Evolutionary conservation across 73 alveolate species (phyloP), one percentile per base, ranked within the genome.

Genomic region (Paramecium caudatum): DNA sequence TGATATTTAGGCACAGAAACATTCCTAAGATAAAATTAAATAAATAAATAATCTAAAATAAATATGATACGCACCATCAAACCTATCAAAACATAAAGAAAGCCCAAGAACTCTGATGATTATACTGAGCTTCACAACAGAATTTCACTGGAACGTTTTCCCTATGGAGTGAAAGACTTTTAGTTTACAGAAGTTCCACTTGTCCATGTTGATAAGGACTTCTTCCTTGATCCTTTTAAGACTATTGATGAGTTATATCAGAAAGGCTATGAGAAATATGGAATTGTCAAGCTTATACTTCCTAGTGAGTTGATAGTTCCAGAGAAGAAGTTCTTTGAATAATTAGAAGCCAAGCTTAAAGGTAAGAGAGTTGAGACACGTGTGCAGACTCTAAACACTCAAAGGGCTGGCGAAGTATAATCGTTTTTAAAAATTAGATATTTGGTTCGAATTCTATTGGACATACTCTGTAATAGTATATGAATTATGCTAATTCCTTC

Each of bases 351-450:
- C 39, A 45, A 41, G 83, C 30, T 94, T 83, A 32, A 92, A 80
- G 94, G 82, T 13, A 46, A 62, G 93, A 92, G 68, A 43, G 65
- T 94, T 12, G 95, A 95, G 6, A 90, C 96, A 6, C 74, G 98
- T 32, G 83, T 48, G 50, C 61, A 94, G 46, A 48, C 61, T 6
- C 55, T 94, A 12, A 82, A 94, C 61, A 91, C 84, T 0, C 55
- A 91, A 49, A 82, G 95, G 39, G 90, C 92, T 41, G 98, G 98
- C 68, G 87, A 87, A 90, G 98, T 94, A 92, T 91, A 93, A 69
- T 45, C 19, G 39, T 32, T 39, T 17, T 13, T 61, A 27, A 30
- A 90, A 90, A 2, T 30, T 94, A 37, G 88, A 30, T 37, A 10
- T 74, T 41, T 41, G 88, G 62, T 15, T 37, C 69, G 8, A 74